Percentiles rank a stretch among this genome's conserved stretches.
Conservation (phyloP, 2,329 filamentous ascomycete genomes). For the Mycosphaerelloides madeirae region DNA sequence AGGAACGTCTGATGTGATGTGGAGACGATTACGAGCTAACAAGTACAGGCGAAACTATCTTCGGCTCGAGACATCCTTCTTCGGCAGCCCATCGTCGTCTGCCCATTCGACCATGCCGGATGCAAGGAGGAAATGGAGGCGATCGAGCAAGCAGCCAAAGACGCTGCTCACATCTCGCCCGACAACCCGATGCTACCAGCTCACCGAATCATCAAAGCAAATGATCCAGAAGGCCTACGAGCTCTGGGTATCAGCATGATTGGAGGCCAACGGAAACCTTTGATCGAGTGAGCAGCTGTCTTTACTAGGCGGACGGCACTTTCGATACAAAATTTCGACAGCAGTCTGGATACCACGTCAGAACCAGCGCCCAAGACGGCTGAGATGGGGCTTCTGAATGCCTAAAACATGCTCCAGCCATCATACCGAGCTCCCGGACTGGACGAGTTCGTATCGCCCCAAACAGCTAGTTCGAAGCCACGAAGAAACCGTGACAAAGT, state of each 20-base stretch:
- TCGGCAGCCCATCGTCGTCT: constrained; percentile 91
- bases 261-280: constrained; percentile 56
- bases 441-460: too few relatives aligned
- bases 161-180: constrained; percentile 80
- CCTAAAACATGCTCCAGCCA: too few relatives aligned
- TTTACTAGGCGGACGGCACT: too few relatives aligned
- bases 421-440: too few relatives aligned
- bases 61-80: constrained; percentile 83
- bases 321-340: too few relatives aligned
- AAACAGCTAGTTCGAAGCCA: too few relatives aligned
- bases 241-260: constrained; percentile 60
- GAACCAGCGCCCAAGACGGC: too few relatives aligned
- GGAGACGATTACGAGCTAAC: background rate
- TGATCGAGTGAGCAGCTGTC: constrained; percentile 55
- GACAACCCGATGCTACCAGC: constrained; percentile 92
- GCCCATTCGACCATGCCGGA: constrained; percentile 86
- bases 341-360: too few relatives aligned
- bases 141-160: constrained; percentile 91
- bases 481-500: too few relatives aligned
- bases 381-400: too few relatives aligned
- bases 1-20: constrained; percentile 20
- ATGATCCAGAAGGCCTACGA: constrained; percentile 61
- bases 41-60: constrained; percentile 73
- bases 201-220: constrained; percentile 72
- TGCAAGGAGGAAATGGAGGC: constrained; percentile 99